phyloP scores from a whole-genome alignment of 2,329 filamentous ascomycete genomes.

The Lachnellula cervina region DNA sequence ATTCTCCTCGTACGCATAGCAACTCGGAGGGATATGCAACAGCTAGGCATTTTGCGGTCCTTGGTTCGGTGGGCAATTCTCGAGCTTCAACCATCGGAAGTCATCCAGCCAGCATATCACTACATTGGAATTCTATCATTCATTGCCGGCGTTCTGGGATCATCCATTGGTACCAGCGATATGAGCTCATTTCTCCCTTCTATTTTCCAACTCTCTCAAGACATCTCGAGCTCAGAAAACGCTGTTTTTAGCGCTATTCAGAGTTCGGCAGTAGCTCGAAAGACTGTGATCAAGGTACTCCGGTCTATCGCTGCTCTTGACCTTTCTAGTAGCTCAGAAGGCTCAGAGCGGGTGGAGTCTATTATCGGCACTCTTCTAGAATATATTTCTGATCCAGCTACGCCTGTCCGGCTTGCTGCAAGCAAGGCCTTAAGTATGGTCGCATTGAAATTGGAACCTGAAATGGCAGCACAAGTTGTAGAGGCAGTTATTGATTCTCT shows the following conservation, averaged over 20 bases:
- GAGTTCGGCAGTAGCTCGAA: slow-evolving; percentile 74
- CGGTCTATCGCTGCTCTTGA: slow-evolving; percentile 67
- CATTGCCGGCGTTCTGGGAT: slow-evolving; percentile 65
- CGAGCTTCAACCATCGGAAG: slow-evolving; percentile 45
- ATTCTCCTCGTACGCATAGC: slow-evolving; percentile 73
- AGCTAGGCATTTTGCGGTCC: slow-evolving; percentile 61
- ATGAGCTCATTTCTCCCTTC: slow-evolving; percentile 61
- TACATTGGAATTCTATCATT: slow-evolving; percentile 78
- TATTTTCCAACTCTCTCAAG: slow-evolving; percentile 62
- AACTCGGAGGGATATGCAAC: slow-evolving; percentile 85
- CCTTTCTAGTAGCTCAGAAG: slow-evolving; percentile 12
- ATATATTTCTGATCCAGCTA: slow-evolving; percentile 78
- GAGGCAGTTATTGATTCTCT: slow-evolving; percentile 75
- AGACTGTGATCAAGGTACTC: slow-evolving; percentile 79
- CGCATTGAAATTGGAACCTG: slow-evolving; percentile 69
- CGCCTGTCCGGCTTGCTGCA: slow-evolving; percentile 81
- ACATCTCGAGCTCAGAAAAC: slow-evolving; percentile 49
- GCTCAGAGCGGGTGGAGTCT: slow-evolving; percentile 57
- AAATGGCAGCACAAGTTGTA: slow-evolving; percentile 82
- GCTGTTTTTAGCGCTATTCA: slow-evolving; percentile 49
- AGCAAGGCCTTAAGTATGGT: slow-evolving; percentile 91
- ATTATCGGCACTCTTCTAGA: slow-evolving; percentile 79
- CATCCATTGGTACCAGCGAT: slow-evolving; percentile 68
- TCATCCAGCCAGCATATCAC: slow-evolving; percentile 57
- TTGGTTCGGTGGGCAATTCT: slow-evolving; percentile 68